A percentile compares a stretch with the other conserved stretches of the same genome.
Evolutionary conservation across 345 rosid species (phyloP).

Genomic region (Populus deltoides): DNA sequence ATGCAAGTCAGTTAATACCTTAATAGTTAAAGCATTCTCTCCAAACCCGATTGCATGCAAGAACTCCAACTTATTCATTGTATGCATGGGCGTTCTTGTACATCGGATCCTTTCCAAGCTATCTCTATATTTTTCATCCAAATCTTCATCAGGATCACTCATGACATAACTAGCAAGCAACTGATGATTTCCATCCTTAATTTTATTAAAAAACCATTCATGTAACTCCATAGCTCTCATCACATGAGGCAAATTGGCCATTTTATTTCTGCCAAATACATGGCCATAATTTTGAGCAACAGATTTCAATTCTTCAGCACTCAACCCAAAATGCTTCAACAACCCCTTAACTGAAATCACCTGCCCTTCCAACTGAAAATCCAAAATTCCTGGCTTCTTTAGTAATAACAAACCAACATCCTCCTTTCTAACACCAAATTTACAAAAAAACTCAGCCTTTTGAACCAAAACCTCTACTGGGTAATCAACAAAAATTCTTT

Average conservation of each 20-base stretch:
- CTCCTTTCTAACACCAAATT: slow-evolving; percentile 40
- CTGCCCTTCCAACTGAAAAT: slow-evolving; percentile 38
- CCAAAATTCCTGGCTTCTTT: slow-evolving; percentile 37
- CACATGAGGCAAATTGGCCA: slow-evolving; percentile 63
- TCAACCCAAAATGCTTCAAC: slow-evolving; percentile 51
- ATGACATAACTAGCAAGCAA: slow-evolving; percentile 44
- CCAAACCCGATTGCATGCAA: slow-evolving; percentile 63
- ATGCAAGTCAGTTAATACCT: slow-evolving; percentile 42
- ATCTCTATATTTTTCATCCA: slow-evolving; percentile 39
- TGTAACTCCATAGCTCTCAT: slow-evolving; percentile 37
- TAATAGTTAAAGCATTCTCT: slow-evolving; percentile 47
- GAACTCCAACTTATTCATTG: slow-evolving; percentile 50
- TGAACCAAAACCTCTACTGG: slow-evolving; percentile 37
- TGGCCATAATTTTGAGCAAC: slow-evolving; percentile 17
- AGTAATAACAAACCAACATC: slow-evolving; percentile 54
- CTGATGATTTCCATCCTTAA: slow-evolving; percentile 43
- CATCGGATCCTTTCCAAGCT: slow-evolving; percentile 38
- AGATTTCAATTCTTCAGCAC: slow-evolving; percentile 29
- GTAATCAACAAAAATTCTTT: slow-evolving; percentile 37
- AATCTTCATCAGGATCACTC: slow-evolving; percentile 41
- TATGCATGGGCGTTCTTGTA: slow-evolving; percentile 36
- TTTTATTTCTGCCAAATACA: slow-evolving; percentile 28
- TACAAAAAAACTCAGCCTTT: slow-evolving; percentile 45
- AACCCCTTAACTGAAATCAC: slow-evolving; percentile 48
- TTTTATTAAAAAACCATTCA: slow-evolving; percentile 41